Conservation (phyloP, 352 stramenopile genomes). For the Globisporangium polare region DNA sequence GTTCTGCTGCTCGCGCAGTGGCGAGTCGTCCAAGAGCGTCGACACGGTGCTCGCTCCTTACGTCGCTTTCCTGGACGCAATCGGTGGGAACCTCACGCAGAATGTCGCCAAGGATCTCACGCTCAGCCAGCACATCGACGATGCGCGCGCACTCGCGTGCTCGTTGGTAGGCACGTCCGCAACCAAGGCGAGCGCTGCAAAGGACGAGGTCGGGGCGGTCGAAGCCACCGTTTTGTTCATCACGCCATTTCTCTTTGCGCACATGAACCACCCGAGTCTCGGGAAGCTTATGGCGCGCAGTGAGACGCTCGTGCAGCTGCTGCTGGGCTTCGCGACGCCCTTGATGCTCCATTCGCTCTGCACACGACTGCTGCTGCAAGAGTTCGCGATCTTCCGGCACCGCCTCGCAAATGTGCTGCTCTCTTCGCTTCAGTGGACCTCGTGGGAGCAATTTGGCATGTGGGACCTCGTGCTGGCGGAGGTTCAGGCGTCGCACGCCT, state of each 20-base stretch:
- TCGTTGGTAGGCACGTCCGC: slow-evolving; percentile 42
- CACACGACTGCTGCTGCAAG: slow-evolving; percentile 59
- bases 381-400: slow-evolving; percentile 74
- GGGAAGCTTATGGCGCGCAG: slow-evolving; percentile 57
- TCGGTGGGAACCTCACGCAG: slow-evolving; percentile 44
- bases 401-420: slow-evolving; percentile 67
- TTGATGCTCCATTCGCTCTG: slow-evolving; percentile 54
- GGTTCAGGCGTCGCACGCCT: slow-evolving; percentile 39
- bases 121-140: slow-evolving; percentile 75
- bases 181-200: slow-evolving; percentile 16
- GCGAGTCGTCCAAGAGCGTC: slow-evolving; percentile 33
- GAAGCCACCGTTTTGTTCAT: slow-evolving; percentile 55
- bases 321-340: slow-evolving; percentile 62
- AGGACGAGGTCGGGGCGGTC: slow-evolving; percentile 65
- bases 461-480: slow-evolving; percentile 78
- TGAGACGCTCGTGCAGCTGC: slow-evolving; percentile 62
- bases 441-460: slow-evolving; percentile 77
- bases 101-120: slow-evolving; percentile 67
- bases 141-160: slow-evolving; percentile 59
- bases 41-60: slow-evolving; percentile 64
- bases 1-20: slow-evolving; percentile 64
- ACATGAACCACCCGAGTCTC: slow-evolving; percentile 61
- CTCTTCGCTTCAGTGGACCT: slow-evolving; percentile 76
- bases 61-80: slow-evolving; percentile 48
- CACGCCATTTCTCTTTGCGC: slow-evolving; percentile 61